phyloP scores from a whole-genome alignment of 2,329 filamentous ascomycete genomes.

The Neofusicoccum laricinum region DNA sequence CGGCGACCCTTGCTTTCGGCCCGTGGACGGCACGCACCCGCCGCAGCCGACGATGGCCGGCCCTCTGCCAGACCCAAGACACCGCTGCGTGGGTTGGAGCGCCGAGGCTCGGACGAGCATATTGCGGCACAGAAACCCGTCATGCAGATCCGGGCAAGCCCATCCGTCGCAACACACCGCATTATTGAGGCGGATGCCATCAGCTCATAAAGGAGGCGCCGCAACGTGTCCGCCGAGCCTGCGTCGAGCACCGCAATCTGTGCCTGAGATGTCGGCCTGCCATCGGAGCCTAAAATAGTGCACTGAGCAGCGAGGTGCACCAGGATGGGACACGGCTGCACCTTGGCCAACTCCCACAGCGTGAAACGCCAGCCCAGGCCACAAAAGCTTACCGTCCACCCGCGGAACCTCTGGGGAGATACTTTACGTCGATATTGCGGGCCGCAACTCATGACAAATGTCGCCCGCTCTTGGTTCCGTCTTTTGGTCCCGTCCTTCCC shows the following conservation, averaged over 20 bases:
- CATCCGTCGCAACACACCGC: not conserved
- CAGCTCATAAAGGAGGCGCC: not conserved
- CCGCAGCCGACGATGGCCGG: not conserved
- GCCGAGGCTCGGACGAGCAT: slow-evolving; percentile 3
- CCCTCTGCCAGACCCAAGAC: not conserved
- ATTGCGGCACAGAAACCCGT: not conserved
- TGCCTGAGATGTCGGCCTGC: not conserved
- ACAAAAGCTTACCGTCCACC: not conserved
- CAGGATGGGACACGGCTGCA: not conserved
- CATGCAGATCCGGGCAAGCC: not conserved
- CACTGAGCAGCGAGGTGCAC: not conserved
- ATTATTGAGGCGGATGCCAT: not conserved
- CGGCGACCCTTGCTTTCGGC: slow-evolving; percentile 1
- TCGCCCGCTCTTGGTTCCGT: not conserved
- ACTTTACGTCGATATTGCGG: not conserved
- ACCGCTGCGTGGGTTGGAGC: not conserved
- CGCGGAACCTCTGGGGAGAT: not conserved
- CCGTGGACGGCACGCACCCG: not conserved
- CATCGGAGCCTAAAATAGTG: not conserved
- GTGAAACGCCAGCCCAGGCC: not conserved
- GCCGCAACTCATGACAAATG: not conserved
- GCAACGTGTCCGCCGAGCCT: not conserved
- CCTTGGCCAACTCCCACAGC: not conserved
- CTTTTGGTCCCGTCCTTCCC: not conserved
- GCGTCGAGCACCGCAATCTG: not conserved